phyloP scores from a whole-genome alignment of 352 stramenopile genomes.

The Globisporangium nagaii region DNA sequence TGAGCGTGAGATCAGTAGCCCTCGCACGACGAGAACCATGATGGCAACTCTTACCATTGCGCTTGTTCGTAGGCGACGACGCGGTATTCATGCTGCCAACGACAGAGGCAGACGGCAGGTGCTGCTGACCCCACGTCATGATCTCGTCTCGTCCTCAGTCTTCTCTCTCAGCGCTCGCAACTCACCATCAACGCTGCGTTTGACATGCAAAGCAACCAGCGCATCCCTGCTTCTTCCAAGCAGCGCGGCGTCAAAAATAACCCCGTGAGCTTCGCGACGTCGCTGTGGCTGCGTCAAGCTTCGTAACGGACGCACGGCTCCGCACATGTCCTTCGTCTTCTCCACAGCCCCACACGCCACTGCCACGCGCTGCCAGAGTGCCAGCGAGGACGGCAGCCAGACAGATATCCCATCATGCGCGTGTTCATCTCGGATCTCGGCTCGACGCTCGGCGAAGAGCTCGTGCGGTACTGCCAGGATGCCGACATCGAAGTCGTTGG shows the following conservation, averaged over 20 bases:
- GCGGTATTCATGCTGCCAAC: neutral
- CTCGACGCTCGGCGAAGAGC: constrained; percentile 47
- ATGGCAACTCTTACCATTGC: constrained; percentile 41
- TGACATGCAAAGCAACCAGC: neutral
- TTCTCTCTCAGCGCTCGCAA: neutral
- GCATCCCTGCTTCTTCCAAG: too few species aligned
- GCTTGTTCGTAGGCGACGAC: constrained; percentile 32
- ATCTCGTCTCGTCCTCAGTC: neutral
- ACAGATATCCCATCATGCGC: constrained; percentile 26
- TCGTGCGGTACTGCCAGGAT: constrained; percentile 51
- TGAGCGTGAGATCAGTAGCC: neutral
- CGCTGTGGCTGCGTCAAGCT: too few species aligned
- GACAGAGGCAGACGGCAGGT: constrained; percentile 5
- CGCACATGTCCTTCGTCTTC: neutral
- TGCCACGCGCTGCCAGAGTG: neutral
- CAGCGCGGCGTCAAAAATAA: too few species aligned
- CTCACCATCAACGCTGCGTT: neutral
- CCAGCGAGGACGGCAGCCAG: neutral
- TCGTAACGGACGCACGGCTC: too few species aligned
- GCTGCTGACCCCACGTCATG: constrained; percentile 24
- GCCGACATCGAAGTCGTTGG: constrained; percentile 65
- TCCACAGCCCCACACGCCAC: neutral
- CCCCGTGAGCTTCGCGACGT: too few species aligned
- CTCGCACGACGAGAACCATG: neutral
- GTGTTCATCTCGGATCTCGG: constrained; percentile 73